Conservation (phyloP, 2,329 filamentous ascomycete species). For the Ascocoryne sarcoides region DNA sequence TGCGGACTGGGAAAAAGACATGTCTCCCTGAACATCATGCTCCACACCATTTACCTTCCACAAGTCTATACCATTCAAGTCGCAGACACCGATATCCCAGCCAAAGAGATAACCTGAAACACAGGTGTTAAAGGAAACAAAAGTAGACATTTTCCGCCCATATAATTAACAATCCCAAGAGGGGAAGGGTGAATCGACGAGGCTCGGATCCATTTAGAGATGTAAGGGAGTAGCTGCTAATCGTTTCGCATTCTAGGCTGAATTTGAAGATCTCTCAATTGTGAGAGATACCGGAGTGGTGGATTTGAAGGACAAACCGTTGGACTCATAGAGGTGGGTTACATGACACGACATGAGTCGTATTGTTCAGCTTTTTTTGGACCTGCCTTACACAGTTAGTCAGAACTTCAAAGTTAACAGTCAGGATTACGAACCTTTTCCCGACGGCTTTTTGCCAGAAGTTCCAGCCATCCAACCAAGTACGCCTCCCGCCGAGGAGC, state of each 20-base stretch:
- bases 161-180: slow-evolving; percentile 22
- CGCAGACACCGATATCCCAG: slow-evolving; percentile 6
- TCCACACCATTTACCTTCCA: slow-evolving; percentile 8
- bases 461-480: slow-evolving; percentile 24
- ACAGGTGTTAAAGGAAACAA: slow-evolving; percentile 15
- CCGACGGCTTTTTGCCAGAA: slow-evolving; percentile 19
- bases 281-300: slow-evolving; percentile 1
- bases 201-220: slow-evolving; percentile 35
- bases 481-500: slow-evolving; percentile 7
- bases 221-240: slow-evolving; percentile 9
- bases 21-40: slow-evolving; percentile 31
- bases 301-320: not conserved
- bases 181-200: slow-evolving; percentile 25
- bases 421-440: slow-evolving; percentile 19
- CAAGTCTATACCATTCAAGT: slow-evolving; percentile 4
- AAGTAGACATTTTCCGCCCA: slow-evolving; percentile 10
- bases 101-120: slow-evolving; percentile 17
- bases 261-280: slow-evolving; percentile 3
- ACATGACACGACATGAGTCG: slow-evolving; percentile 19
- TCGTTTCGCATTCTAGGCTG: slow-evolving; percentile 3
- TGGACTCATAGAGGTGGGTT: slow-evolving; percentile 7
- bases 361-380: slow-evolving; percentile 24
- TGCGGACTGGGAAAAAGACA: slow-evolving; percentile 35
- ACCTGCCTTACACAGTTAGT: slow-evolving; percentile 14
- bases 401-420: not conserved